These are phyloP conservation scores for Arxiozyma bovina DNA, from an alignment of 1,139 yeast genomes.

Conservation along the genomic window DNA sequence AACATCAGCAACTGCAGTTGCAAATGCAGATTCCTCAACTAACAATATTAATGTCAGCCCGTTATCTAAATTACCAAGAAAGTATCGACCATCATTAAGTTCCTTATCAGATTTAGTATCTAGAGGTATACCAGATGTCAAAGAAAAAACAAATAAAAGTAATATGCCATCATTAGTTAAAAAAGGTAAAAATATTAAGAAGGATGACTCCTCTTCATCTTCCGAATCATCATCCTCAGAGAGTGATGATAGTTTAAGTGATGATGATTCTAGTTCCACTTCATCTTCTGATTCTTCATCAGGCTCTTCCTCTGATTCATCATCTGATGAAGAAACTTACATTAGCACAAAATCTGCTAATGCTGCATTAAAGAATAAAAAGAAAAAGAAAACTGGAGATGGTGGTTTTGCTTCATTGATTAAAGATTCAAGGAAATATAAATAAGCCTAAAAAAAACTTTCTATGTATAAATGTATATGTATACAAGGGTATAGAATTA, in stretches of 20 bases:
- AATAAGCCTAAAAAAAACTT: slow-evolving; percentile 7
- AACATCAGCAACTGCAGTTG: background rate
- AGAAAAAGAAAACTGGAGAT: slow-evolving; percentile 37
- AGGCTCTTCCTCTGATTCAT: slow-evolving; percentile 16
- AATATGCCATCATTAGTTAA: slow-evolving; percentile 1
- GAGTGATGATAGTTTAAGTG: slow-evolving; percentile 11
- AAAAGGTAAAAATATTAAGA: slow-evolving; percentile 1
- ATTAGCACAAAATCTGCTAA: slow-evolving; percentile 37
- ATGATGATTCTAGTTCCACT: slow-evolving; percentile 15
- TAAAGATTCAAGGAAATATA: slow-evolving; percentile 38
- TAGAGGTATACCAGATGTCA: slow-evolving; percentile 57
- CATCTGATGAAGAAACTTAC: slow-evolving; percentile 27
- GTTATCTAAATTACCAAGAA: slow-evolving; percentile 17
- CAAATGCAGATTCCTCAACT: background rate
- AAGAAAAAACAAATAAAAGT: slow-evolving; percentile 30
- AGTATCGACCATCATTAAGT: slow-evolving; percentile 36
- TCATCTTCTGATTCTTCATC: slow-evolving; percentile 10
- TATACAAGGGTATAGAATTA: background rate
- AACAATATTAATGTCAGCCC: slow-evolving; percentile 5
- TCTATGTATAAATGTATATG: background rate
- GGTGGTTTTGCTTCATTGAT: slow-evolving; percentile 48
- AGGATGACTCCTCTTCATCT: background rate
- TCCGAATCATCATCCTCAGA: slow-evolving; percentile 8
- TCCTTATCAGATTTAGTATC: slow-evolving; percentile 50
- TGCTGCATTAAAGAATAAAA: slow-evolving; percentile 32